phyloP scores from a whole-genome alignment of 1,284 basidiomycete species.

The Mycena citricolor region DNA sequence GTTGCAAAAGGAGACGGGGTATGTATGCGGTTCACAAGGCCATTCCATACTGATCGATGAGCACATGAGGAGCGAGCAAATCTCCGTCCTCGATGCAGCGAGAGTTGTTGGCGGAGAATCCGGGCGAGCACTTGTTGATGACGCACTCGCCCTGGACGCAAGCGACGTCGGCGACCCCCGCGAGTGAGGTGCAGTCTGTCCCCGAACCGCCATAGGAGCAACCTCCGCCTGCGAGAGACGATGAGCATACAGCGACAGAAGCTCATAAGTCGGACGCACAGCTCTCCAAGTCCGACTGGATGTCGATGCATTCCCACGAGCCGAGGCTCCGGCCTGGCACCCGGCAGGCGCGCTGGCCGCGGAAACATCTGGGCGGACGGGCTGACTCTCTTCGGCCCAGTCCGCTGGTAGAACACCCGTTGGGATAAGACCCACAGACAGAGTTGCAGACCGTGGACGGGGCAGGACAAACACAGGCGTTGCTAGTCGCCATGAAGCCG shows the following conservation, averaged over 20 bases:
- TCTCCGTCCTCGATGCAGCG: too few relatives aligned
- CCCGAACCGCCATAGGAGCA: constrained; percentile 36
- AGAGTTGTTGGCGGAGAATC: neutral
- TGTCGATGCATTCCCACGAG: constrained; percentile 51
- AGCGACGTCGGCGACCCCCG: constrained; percentile 48
- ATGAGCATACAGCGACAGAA: neutral
- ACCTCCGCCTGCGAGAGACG: constrained; percentile 43
- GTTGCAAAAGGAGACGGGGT: too few relatives aligned
- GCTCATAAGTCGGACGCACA: constrained; percentile 42
- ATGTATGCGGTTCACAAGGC: too few relatives aligned
- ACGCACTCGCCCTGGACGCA: constrained; percentile 46
- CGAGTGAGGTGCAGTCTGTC: constrained; percentile 50
- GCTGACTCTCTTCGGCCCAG: constrained; percentile 32
- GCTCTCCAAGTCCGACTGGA: constrained; percentile 47
- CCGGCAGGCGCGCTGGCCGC: constrained; percentile 42
- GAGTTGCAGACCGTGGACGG: constrained; percentile 48
- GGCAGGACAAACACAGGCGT: constrained; percentile 43
- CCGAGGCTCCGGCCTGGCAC: constrained; percentile 35
- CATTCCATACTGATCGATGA: too few relatives aligned
- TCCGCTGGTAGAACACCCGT: constrained; percentile 37
- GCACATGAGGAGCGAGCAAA: too few relatives aligned
- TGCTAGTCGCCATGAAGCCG: too few relatives aligned
- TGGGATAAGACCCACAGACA: constrained; percentile 41
- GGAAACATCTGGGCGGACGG: constrained; percentile 27
- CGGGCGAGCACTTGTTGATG: constrained; percentile 10